Evolutionary conservation across 2,329 filamentous ascomycete species (phyloP), one percentile per base, ranked within the genome.

Genomic region (Cryphonectria carpinicola): DNA sequence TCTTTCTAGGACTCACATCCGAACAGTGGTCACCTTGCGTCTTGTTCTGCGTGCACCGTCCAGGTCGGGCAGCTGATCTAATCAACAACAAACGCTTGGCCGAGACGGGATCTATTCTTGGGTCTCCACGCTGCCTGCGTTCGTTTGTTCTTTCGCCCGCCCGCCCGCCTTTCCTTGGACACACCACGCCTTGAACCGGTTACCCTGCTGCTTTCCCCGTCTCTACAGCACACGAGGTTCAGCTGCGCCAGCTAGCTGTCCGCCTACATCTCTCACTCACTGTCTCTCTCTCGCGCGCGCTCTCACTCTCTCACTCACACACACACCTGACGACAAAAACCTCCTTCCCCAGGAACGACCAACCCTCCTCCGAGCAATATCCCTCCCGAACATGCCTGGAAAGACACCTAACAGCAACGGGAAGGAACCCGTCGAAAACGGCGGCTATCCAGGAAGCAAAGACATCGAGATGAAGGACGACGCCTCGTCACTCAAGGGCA

Each of bases 361-460:
- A n/a, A 35, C 11, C 41, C 4, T 58, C 19, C 17, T 14, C n/a
- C 58, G 62, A 35, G 41, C 56, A 41, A 8, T 14, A 25, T 25
- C 35, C 61, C 58, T 49, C 70, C 76, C 78, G 81, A 79, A 22
- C 75, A 93, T 93, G 90, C 90, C 90, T 76, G 88, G 91, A 81
- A 92, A 93, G 81, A 91, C 91, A 78, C 90, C 90, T 78, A 89
- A 91, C 82, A 88, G 87, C 76, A 92, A 91, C 83, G 89, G 90
- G 79, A 90, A 91, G 73, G 88, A 92, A 82, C 88, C 90, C 73
- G 83, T 88, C 76, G 89, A 91, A 80, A 93, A 93, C 81, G 88
- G 89, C 76, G 82, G 89, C 77, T 79, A 79, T 84, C 88, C 84
- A 80, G 86, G 88, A 74, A 88, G 88, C 73, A 88, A 92, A 76